Conservation (phyloP, 352 stramenopile species). For the Phytophthora gonapodyides region DNA sequence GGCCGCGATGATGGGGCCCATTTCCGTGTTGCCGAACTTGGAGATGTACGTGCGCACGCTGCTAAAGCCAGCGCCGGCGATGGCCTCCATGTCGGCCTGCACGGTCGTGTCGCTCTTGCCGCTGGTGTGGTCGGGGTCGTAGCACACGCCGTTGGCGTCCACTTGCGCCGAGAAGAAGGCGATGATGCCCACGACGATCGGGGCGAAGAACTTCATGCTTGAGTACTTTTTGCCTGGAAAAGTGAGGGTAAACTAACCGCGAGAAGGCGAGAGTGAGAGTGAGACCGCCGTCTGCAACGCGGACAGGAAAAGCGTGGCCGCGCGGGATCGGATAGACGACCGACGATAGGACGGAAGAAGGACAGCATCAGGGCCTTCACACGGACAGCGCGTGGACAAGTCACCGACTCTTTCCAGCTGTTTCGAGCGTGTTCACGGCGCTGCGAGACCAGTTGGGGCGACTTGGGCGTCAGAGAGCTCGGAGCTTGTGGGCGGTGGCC, state of each 20-base stretch:
- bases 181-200: slow-evolving; percentile 38
- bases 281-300: slow-evolving; percentile 15
- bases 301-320: slow-evolving; percentile 22
- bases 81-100: slow-evolving; percentile 49
- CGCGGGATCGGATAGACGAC: slow-evolving; percentile 18
- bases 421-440: slow-evolving; percentile 8
- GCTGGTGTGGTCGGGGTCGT: slow-evolving; percentile 60
- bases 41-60: slow-evolving; percentile 76
- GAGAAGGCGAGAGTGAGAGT: slow-evolving; percentile 35
- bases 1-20: slow-evolving; percentile 53
- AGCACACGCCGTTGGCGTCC: slow-evolving; percentile 71
- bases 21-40: slow-evolving; percentile 54
- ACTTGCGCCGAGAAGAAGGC: slow-evolving; percentile 42
- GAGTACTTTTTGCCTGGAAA: slow-evolving; percentile 37
- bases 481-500: not conserved
- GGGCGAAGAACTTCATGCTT: slow-evolving; percentile 47
- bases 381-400: slow-evolving; percentile 24
- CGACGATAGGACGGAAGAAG: slow-evolving; percentile 23
- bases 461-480: slow-evolving; percentile 18
- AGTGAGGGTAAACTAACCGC: slow-evolving; percentile 19
- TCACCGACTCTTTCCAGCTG: slow-evolving; percentile 31
- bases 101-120: slow-evolving; percentile 44
- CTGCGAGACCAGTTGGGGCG: slow-evolving; percentile 15
- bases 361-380: slow-evolving; percentile 19
- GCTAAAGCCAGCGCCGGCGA: slow-evolving; percentile 57